phyloP scores from a whole-genome alignment of 164 flowering plant species.

The Piper longum region DNA sequence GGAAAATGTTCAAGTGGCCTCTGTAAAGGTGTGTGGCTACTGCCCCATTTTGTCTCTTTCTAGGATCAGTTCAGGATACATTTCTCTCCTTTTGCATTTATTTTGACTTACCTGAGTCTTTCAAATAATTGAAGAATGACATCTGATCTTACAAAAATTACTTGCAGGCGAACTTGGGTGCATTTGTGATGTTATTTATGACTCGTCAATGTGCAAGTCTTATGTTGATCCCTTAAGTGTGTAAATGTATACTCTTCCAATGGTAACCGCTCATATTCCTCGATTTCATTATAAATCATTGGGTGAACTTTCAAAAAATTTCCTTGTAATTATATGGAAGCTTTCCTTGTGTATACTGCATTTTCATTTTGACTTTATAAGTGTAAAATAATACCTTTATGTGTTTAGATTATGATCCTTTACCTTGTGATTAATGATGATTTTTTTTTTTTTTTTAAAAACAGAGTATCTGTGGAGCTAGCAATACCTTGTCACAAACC shows the following conservation, averaged over 20 bases:
- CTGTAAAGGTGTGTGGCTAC: constrained; percentile 53
- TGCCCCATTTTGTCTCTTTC: constrained; percentile 1
- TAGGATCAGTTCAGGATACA: not conserved
- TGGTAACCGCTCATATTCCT: too few relatives aligned
- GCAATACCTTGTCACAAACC: constrained; percentile 68
- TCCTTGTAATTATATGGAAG: too few relatives aligned
- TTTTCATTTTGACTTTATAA: too few relatives aligned
- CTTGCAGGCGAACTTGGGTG: constrained; percentile 62
- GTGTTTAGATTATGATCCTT: not conserved
- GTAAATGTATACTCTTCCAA: not conserved
- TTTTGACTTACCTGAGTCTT: too few relatives aligned
- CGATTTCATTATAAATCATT: too few relatives aligned
- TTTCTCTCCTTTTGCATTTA: not conserved
- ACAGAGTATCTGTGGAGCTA: constrained; percentile 67
- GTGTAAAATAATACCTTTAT: too few relatives aligned
- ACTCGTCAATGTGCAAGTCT: constrained; percentile 69
- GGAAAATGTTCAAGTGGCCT: constrained; percentile 55
- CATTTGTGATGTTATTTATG: constrained; percentile 68
- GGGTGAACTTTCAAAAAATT: too few relatives aligned
- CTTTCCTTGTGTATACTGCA: too few relatives aligned
- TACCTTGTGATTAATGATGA: not conserved
- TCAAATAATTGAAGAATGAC: not conserved
- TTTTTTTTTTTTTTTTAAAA: constrained; percentile 3
- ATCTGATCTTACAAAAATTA: not conserved
- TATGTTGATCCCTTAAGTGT: constrained; percentile 1